Base-by-base conservation (phyloP, 768 basidiomycete species). In the Collybiopsis confluens region DNA sequence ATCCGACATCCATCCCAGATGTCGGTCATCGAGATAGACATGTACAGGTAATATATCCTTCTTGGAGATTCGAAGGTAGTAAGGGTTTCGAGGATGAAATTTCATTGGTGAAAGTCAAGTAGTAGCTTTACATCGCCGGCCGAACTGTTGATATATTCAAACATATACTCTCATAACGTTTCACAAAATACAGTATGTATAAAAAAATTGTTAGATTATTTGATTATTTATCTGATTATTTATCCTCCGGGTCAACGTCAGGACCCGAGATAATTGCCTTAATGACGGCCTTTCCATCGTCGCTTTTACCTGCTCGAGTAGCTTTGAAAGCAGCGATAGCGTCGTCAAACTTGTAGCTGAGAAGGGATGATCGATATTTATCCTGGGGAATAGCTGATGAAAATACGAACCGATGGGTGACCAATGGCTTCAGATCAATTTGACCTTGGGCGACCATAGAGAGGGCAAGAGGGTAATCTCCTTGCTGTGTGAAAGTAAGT, bases 241-340 rank as follows among this genome's bases (percentile, higher is more conserved):
- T 33, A 45, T 73, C 70, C 48, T 77, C 73, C 50, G 75, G 58
- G 20, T 72, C 62, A 43, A 85, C 78, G 59, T 77, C 87, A 40
- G 90, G 90, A 4, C 91, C 91, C 45, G 87, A 88, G 59, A 95
- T 92, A 58, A 96, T 85, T 30, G 82, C 85, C 70, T 97, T 96
- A 64, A 96, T 95, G 40, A 94, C 86, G 30, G 80, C 80, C 68
- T 86, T 90, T 44, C 94, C 95, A 64, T 98, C 90, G 51, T 80
- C 75, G 45, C 92, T 86, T 75, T 87, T 90, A 26, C 94, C 92
- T 18, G 72, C 67, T 55, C 83, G 80, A 35, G 89, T 97, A 13
- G 87, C 83, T 54, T 88, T 73, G 78, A 98, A 97, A 2, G 94
- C 96, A 46, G 74, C 73, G 21, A 81, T 69, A 45, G 93, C 91